Evolutionary conservation across 2,329 filamentous ascomycete genomes (phyloP).

Genomic region (Arthrobotrys conoides): DNA sequence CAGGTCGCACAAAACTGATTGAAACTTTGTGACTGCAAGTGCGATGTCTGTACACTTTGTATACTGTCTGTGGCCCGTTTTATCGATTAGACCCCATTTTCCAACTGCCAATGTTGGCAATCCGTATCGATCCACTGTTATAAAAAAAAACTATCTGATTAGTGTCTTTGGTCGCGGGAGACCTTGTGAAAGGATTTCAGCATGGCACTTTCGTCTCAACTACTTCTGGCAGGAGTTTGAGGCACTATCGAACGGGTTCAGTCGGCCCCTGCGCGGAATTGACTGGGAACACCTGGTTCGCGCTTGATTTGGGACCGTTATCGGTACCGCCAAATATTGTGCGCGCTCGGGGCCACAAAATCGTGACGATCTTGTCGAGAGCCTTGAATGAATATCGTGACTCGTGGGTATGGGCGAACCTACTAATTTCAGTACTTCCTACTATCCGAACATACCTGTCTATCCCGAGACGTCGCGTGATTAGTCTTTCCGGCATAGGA

Average conservation of each 20-base stretch:
- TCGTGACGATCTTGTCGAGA: conserved; percentile 14
- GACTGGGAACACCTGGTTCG: conserved; percentile 43
- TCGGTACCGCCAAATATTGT: conserved; percentile 58
- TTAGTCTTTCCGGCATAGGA: conserved; percentile 27
- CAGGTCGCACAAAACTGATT: conserved; percentile 38
- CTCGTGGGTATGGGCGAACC: background rate
- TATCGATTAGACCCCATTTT: conserved; percentile 19
- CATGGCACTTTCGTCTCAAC: conserved; percentile 37
- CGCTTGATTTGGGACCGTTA: conserved; percentile 59
- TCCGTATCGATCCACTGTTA: conserved; percentile 8
- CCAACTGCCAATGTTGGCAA: conserved; percentile 20
- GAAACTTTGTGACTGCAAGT: conserved; percentile 47
- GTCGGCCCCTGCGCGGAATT: conserved; percentile 35
- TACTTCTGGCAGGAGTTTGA: conserved; percentile 18
- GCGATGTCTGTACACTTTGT: background rate
- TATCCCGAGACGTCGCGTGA: conserved; percentile 27
- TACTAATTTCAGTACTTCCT: background rate
- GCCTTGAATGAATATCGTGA: conserved; percentile 16
- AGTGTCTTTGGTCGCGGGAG: conserved; percentile 8
- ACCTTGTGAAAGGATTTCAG: conserved; percentile 12
- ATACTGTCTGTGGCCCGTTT: conserved; percentile 4
- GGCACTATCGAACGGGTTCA: conserved; percentile 37
- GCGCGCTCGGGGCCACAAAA: conserved; percentile 30
- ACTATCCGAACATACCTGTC: conserved; percentile 17
- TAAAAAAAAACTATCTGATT: conserved; percentile 15